Conservation (phyloP, 1,284 basidiomycete genomes). For the Ceratobasidium sp. region DNA sequence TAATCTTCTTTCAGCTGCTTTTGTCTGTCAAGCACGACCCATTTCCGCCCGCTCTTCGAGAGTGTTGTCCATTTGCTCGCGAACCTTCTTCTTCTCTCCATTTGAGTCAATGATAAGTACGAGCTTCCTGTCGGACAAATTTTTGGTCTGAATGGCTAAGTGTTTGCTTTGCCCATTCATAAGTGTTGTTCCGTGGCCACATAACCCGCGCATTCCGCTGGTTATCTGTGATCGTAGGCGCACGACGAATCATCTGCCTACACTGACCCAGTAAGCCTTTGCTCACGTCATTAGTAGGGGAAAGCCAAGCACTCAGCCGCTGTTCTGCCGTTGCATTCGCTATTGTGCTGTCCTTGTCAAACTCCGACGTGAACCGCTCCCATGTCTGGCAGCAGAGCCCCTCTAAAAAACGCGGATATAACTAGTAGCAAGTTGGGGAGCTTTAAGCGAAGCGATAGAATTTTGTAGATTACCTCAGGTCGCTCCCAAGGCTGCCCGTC, state of each 20-base stretch:
- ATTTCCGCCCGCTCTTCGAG: not conserved
- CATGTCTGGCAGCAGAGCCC: not conserved
- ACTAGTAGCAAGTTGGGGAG: too few species aligned
- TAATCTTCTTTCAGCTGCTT: not conserved
- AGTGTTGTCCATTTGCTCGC: too few species aligned
- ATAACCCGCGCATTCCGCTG: constrained; percentile 16
- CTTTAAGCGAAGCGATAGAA: too few species aligned
- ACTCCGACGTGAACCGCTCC: constrained; percentile 31
- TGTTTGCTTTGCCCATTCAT: not conserved
- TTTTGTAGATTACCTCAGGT: too few species aligned
- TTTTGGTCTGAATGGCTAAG: not conserved
- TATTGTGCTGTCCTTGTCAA: not conserved
- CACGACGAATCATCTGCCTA: constrained; percentile 5
- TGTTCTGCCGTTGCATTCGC: constrained; percentile 12
- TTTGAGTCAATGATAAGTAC: too few species aligned
- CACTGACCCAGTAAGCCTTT: constrained; percentile 17
- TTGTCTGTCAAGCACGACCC: not conserved
- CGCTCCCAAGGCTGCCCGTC: too few species aligned
- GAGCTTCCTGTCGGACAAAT: not conserved
- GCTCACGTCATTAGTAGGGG: constrained; percentile 27
- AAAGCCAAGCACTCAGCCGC: constrained; percentile 6
- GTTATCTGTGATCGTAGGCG: constrained; percentile 16
- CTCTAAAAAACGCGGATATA: too few species aligned
- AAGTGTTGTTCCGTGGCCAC: constrained; percentile 9
- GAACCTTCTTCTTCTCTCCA: too few species aligned